These are phyloP conservation scores for Mycena vulgaris DNA, from an alignment of 768 basidiomycete genomes.

Conservation along the genomic window DNA sequence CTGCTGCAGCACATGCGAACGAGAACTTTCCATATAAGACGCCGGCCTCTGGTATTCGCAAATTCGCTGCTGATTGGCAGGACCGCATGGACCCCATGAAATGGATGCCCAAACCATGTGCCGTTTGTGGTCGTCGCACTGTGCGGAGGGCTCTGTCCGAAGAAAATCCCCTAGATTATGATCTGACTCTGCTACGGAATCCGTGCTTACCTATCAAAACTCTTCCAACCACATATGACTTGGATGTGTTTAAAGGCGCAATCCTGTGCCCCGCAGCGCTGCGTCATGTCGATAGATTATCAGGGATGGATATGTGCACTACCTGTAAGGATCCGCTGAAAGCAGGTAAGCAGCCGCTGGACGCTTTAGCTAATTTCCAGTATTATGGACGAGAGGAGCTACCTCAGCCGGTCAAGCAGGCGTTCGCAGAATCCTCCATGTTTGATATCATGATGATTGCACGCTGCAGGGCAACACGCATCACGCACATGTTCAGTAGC, in stretches of 20 bases:
- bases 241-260: background rate
- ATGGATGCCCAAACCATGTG: background rate
- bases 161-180: background rate
- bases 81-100: background rate
- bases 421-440: background rate
- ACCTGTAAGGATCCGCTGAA: background rate
- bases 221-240: background rate
- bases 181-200: background rate
- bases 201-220: background rate
- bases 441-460: constrained; percentile 1
- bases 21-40: too few species aligned
- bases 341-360: background rate
- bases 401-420: background rate
- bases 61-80: background rate
- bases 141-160: background rate
- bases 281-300: background rate
- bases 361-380: constrained; percentile 7
- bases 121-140: background rate
- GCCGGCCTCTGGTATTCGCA: too few species aligned
- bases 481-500: background rate
- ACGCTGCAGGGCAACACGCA: background rate
- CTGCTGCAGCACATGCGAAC: too few species aligned
- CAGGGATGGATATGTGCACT: background rate
- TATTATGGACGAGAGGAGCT: background rate
- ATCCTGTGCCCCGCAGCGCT: background rate